Conservation (phyloP, 305 asterid species). For the Withania somnifera region DNA sequence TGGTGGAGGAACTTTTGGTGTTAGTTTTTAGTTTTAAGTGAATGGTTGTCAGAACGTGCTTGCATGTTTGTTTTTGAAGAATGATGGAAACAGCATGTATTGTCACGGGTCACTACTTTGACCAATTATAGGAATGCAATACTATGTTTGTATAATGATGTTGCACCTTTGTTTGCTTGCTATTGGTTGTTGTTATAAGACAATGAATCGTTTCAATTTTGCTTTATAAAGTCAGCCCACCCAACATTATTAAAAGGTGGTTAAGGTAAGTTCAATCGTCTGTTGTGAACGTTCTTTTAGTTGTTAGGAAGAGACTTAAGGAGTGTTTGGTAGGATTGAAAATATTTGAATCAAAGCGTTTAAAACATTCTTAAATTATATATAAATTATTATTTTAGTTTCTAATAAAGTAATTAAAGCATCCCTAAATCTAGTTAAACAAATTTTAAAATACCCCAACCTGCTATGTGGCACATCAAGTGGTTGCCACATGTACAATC, state of each 20-base stretch:
- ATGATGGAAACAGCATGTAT: background rate
- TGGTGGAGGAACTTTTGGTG: background rate
- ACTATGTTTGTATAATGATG: background rate
- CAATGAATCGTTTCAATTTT: background rate
- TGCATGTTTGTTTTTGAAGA: constrained; percentile 7
- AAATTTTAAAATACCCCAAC: no score
- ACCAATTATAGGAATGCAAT: background rate
- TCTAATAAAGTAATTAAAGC: no score
- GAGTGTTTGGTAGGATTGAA: background rate
- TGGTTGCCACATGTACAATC: no score
- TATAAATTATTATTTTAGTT: no score
- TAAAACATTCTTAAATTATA: no score
- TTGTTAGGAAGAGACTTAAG: background rate
- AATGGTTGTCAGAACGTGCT: constrained; percentile 4
- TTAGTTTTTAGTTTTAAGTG: background rate
- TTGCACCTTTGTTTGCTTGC: background rate
- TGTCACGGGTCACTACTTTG: background rate
- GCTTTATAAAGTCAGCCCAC: background rate
- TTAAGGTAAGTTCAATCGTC: background rate
- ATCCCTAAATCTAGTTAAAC: no score
- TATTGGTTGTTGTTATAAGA: background rate
- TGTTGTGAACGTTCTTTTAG: background rate
- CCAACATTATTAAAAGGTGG: background rate
- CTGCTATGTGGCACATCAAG: no score
- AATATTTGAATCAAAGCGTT: no score